Conservation (phyloP, 306 rosid species). For the Malus sieversii region DNA sequence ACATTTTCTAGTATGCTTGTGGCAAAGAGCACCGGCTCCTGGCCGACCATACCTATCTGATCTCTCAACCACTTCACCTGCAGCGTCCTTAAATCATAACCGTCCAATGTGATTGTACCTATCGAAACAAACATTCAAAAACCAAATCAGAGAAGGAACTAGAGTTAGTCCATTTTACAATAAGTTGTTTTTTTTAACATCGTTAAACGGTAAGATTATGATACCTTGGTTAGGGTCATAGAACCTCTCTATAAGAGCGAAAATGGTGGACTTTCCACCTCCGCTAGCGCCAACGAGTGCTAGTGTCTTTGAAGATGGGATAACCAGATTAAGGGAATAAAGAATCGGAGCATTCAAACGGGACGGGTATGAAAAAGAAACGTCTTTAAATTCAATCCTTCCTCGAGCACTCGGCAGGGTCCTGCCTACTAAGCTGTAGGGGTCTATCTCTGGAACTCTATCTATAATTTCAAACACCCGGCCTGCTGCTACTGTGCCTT, state of each 20-base stretch:
- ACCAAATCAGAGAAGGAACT: conserved; percentile 3
- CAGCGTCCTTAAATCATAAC: conserved; percentile 62
- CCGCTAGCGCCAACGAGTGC: conserved; percentile 90
- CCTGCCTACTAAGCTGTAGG: conserved; percentile 56
- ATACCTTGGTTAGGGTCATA: conserved; percentile 70
- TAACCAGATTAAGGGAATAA: conserved; percentile 46
- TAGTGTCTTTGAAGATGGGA: conserved; percentile 61
- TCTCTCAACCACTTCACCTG: conserved; percentile 80
- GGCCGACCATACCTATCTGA: conserved; percentile 91
- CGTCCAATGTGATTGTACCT: conserved; percentile 72
- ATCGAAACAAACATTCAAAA: conserved; percentile 18
- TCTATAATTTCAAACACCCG: conserved; percentile 69
- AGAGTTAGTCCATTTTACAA: not conserved
- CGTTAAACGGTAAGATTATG: not conserved
- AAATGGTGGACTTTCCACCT: conserved; percentile 86
- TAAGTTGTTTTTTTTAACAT: not conserved
- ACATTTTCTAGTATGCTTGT: conserved; percentile 72
- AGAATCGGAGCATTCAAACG: conserved; percentile 60
- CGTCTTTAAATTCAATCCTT: conserved; percentile 63
- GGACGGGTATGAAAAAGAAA: conserved; percentile 67
- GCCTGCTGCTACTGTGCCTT: conserved; percentile 84
- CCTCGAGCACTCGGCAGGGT: conserved; percentile 46
- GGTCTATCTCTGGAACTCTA: conserved; percentile 78
- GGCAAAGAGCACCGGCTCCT: conserved; percentile 83
- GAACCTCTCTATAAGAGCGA: conserved; percentile 85